phyloP scores from a whole-genome alignment of 352 stramenopile genomes.

The Phytopythium sindhum region DNA sequence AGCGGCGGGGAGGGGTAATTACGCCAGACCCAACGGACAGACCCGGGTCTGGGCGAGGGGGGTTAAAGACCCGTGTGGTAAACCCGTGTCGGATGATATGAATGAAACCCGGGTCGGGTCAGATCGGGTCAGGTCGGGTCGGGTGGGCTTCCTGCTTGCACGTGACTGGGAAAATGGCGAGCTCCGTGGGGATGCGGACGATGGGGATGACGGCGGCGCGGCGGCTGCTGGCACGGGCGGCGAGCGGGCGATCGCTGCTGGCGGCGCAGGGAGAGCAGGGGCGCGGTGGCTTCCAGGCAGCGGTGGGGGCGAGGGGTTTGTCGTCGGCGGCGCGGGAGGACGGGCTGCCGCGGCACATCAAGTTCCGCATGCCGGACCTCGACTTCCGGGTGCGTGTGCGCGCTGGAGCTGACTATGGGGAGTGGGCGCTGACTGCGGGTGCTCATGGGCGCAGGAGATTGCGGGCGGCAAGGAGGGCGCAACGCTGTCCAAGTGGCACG shows the following conservation, averaged over 20 bases:
- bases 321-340: conserved; percentile 1
- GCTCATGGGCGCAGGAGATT: conserved; percentile 35
- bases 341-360: conserved; percentile 65
- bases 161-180: background rate
- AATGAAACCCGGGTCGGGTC: too few relatives aligned
- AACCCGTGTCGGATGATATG: too few relatives aligned
- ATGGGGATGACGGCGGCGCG: conserved; percentile 5
- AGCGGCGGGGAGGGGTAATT: background rate
- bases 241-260: conserved; percentile 1
- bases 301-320: background rate
- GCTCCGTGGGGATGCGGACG: too few relatives aligned
- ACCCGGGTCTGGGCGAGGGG: too few relatives aligned
- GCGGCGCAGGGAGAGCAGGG: background rate
- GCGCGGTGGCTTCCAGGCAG: background rate
- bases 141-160: too few relatives aligned
- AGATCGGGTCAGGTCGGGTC: too few relatives aligned
- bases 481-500: conserved; percentile 79
- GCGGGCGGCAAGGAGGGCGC: conserved; percentile 43
- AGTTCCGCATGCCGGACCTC: conserved; percentile 86
- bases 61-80: too few relatives aligned
- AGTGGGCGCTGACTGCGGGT: background rate
- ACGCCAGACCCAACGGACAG: background rate
- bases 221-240: conserved; percentile 9
- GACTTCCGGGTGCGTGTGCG: conserved; percentile 60
- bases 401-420: background rate